phyloP scores from a whole-genome alignment of 2,329 filamentous ascomycete genomes.

The Fusarium sp. region DNA sequence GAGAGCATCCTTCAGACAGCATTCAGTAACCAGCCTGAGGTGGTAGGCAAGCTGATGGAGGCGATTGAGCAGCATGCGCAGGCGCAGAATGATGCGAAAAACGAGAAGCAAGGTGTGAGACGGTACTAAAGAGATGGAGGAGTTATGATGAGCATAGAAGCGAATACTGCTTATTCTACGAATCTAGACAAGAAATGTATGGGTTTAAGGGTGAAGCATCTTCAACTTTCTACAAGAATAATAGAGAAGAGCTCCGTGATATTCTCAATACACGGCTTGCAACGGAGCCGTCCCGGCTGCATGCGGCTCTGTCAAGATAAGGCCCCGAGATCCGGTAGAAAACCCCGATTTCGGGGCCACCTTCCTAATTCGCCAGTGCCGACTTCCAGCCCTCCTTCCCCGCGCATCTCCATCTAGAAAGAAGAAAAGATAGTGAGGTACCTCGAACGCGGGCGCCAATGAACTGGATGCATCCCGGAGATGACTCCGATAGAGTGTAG shows the following conservation, averaged over 20 bases:
- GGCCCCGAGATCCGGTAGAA: slow-evolving; percentile 23
- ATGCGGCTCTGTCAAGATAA: slow-evolving; percentile 4
- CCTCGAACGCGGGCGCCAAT: background rate
- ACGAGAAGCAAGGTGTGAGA: slow-evolving; percentile 47
- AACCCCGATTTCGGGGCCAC: slow-evolving; percentile 14
- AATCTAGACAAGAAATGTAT: slow-evolving; percentile 4
- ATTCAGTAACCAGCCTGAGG: slow-evolving; percentile 66
- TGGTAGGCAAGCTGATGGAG: slow-evolving; percentile 66
- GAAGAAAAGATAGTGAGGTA: slow-evolving; percentile 20
- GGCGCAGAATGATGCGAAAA: slow-evolving; percentile 57
- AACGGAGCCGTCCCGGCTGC: slow-evolving; percentile 13
- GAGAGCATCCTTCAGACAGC: slow-evolving; percentile 63
- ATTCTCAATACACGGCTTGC: slow-evolving; percentile 14
- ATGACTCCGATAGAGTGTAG: slow-evolving; percentile 12
- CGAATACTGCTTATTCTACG: slow-evolving; percentile 4
- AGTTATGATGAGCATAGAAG: slow-evolving; percentile 8
- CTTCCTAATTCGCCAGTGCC: background rate
- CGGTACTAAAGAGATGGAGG: slow-evolving; percentile 40
- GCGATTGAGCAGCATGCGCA: slow-evolving; percentile 65
- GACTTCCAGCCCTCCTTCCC: slow-evolving; percentile 2
- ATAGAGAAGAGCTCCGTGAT: background rate
- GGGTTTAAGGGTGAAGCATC: background rate
- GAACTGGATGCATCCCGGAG: slow-evolving; percentile 12
- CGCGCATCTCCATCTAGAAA: background rate
- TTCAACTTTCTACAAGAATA: background rate